phyloP scores from a whole-genome alignment of 108 stramenopile species.

The Cylindrotheca fusiformis region DNA sequence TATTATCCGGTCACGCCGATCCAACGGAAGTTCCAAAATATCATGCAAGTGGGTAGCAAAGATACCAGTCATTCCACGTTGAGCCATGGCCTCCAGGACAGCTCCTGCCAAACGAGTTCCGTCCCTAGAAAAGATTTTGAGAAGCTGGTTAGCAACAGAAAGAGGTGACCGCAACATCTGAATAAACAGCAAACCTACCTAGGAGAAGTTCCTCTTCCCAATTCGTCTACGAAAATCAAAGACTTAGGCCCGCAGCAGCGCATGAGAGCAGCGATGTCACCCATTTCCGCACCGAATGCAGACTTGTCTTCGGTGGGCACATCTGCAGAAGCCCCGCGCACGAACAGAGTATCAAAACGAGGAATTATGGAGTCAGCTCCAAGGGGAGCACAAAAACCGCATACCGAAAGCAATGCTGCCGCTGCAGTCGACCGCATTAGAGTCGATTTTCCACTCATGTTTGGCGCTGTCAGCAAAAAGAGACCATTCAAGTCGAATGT shows the following conservation, averaged over 20 bases:
- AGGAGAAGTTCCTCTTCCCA: slow-evolving; percentile 93
- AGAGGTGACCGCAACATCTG: too few relatives aligned
- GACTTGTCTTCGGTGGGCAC: slow-evolving; percentile 88
- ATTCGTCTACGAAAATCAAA: slow-evolving; percentile 94
- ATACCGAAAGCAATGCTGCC: slow-evolving; percentile 82
- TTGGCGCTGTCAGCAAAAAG: slow-evolving; percentile 94
- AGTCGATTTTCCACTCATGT: slow-evolving; percentile 95
- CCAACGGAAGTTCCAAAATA: slow-evolving; percentile 56
- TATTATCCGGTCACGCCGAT: slow-evolving; percentile 10
- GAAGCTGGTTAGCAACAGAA: too few relatives aligned
- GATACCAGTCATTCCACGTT: slow-evolving; percentile 64
- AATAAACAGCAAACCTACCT: too few relatives aligned
- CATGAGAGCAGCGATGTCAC: slow-evolving; percentile 86
- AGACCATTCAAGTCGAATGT: slow-evolving; percentile 71
- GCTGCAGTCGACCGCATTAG: slow-evolving; percentile 91
- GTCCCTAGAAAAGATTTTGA: too few relatives aligned
- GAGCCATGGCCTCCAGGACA: slow-evolving; percentile 78
- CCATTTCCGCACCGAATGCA: slow-evolving; percentile 97
- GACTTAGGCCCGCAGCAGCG: slow-evolving; percentile 73
- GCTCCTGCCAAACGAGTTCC: slow-evolving; percentile 86
- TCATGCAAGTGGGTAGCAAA: slow-evolving; percentile 86
- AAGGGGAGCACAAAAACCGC: slow-evolving; percentile 83
- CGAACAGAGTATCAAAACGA: slow-evolving; percentile 87
- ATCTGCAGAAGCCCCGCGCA: slow-evolving; percentile 89
- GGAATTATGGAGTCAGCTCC: slow-evolving; percentile 44